These are phyloP conservation scores for Metschnikowia drakensbergensis DNA, from an alignment of 805 yeast species.

Conservation along the genomic window DNA sequence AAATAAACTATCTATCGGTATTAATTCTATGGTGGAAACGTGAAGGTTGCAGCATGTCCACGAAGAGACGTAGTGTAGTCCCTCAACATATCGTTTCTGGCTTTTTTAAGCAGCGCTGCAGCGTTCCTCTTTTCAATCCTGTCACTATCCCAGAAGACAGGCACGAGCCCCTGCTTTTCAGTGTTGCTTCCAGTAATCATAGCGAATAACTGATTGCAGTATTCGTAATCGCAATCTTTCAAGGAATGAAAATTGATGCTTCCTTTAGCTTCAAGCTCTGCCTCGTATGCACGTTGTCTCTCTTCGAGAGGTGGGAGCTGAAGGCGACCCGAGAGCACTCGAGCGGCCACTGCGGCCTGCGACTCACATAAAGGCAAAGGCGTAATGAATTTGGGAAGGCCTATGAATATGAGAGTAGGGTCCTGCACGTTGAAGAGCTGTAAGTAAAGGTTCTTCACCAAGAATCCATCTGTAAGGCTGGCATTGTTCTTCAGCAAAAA, in stretches of 20 bases:
- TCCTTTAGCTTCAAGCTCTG: conserved; percentile 12
- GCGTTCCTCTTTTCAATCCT: conserved; percentile 13
- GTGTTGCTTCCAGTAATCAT: conserved; percentile 12
- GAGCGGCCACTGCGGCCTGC: conserved; percentile 18
- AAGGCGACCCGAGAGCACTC: conserved; percentile 16
- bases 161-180: conserved; percentile 19
- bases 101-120: conserved; percentile 16
- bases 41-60: conserved; percentile 13
- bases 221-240: conserved; percentile 18
- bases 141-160: conserved; percentile 20
- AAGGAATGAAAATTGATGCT: conserved; percentile 19
- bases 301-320: conserved; percentile 11
- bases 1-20: background rate
- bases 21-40: conserved; percentile 8
- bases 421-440: conserved; percentile 17
- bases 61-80: conserved; percentile 16
- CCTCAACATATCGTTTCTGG: conserved; percentile 13
- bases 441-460: conserved; percentile 13
- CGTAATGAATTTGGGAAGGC: conserved; percentile 13
- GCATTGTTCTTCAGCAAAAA: conserved; percentile 12
- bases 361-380: conserved; percentile 19
- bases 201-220: conserved; percentile 19
- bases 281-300: conserved; percentile 7
- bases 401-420: conserved; percentile 17
- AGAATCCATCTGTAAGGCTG: conserved; percentile 13